Base-by-base conservation (phyloP, 352 stramenopile genomes). In the Phytophthora multivora region DNA sequence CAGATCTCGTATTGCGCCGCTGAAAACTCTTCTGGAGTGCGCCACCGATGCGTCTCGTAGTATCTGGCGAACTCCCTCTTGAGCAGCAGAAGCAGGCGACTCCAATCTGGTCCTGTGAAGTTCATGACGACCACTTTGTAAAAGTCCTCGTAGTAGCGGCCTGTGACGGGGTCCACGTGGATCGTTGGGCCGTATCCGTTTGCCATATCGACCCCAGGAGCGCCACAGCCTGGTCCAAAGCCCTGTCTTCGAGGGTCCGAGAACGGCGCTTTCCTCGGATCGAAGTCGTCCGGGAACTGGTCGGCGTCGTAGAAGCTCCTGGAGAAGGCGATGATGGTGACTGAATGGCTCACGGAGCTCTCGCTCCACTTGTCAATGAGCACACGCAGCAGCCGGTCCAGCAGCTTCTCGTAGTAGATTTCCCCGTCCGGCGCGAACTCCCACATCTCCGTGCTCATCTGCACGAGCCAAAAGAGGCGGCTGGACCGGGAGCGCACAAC, bases 401-500 rank as follows among this genome's bases (percentile, higher is more conserved):
- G 56, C 43, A 97, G 80, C 40, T 96, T 97, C 55, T 97, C 91
- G 60, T 97, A 94, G 67, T 98, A 98, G 11, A 97, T 66, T 55
- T 96, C 78, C 13, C 86, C 88, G 42, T 93, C 80, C 3, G 89
- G 75, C 6, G 86, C 86, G 42, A 96, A 96, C 55, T 98, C 91
- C 86, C 90, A 98, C 91, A 98, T 98, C 49, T 98, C 93, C 1
- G 86, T 83, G 46, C 82, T 97, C 89, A 99, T 97, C 64, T 99
- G 96, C 18, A 99, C 91, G 28, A 99, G 84, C 96, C 97, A 99
- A 54, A 99, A 96, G 52, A 99, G 89, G 13, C 97, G 82, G 42
- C 95, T 96, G 2, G 93, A 98, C 10, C 96, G 84, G 26, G 95
- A 99, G 50, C 83, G 86, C 11, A 97, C 98, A 18, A 97, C 98